Evolutionary conservation across 257 asterid species (phyloP), one percentile per base, ranked within the genome.

Genomic region (Fraxinus anomala): DNA sequence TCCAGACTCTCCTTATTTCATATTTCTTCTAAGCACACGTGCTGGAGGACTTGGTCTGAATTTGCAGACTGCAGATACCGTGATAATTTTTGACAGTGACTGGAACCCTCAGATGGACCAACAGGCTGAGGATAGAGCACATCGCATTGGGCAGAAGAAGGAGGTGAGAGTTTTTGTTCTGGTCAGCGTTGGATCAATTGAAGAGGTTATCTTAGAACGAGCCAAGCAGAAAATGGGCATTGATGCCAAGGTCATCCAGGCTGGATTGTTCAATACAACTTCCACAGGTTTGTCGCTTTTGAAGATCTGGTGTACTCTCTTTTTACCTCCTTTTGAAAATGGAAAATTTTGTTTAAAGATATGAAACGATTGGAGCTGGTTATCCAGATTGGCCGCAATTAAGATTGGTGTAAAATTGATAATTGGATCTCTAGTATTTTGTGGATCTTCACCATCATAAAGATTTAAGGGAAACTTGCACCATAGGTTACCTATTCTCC

Each of bases 101-200:
- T 96, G 99, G 99, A 96, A 96, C 82, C 99, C 99, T 59, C 98
- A 93, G 76, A 91, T 91, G 97, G 99, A 96, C 86, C 99, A 93
- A 81, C 99, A 96, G 89, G 99, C 99, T 24, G 97, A 96, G 80
- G 99, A 96, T 82, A 90, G 99, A 74, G 99, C 98, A 49, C 98
- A 96, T 82, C 97, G 99, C 26, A 96, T 96, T 77, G 99, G 99
- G 72, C 99, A 96, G 88, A 93, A 92, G 91, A 96, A 93, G 83
- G 99, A 96, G 87, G 98, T 96, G 70, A 83, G 97, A 79, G 99
- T 96, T 83, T 96, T 96, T 88, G 98, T 93, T 82, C 91, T 96
- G 42, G 92, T 93, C 69, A 96, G 98, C 63, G 98, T 93, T 37
- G 99, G 98, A 81, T 96, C 99, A 0, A 82, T 96, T 78, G 99